Evolutionary conservation across 1,139 yeast species (phyloP), one percentile per base, ranked within the genome.

Genomic region (Nakaseomyces kungkrabaensis): DNA sequence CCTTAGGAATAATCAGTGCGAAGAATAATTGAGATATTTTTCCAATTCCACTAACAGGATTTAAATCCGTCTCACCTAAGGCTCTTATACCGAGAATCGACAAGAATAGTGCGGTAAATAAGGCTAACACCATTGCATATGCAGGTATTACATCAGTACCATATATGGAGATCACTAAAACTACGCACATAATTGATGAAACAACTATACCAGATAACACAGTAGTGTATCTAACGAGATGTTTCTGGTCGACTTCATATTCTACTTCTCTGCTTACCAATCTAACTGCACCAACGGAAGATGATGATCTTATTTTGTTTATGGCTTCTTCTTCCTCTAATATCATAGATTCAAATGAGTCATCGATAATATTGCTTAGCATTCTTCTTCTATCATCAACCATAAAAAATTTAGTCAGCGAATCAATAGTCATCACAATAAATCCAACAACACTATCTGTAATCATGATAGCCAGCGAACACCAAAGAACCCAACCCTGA

Each of bases 401-500:
- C 8, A 61, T 51, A 49, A 59, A 42, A 31, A 71, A 59, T 37
- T 56, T 61, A 17, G 65, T 52, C 3, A 72, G 50, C 0, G 87
- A 77, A 54, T 71, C 76, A 1, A 68, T 60, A 0, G 82, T 73
- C 13, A 89, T 80, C 2, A 85, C 84, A 1, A 79, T 56, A 59
- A 92, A 85, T 0, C 96, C 85, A 1, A 90, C 88, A 10, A 88
- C 72, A 3, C 96, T 86, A 64, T 92, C 98, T 48, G 88, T 83
- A 27, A 92, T 86, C 98, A 92, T 92, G 40, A 89, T 89, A 36
- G 96, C 82, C 58, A 92, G 75, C 65, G 95, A 83, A 52, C 89
- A 74, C 98, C 98, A 92, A 62, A 92, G 72, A 50, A 92, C 87
- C 98, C 98, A 92, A 11, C 98, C 98, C 63, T 92, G 97, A 1